Conservation (phyloP, 1,284 basidiomycete species). For the Exobasidium cylindrosporum region DNA sequence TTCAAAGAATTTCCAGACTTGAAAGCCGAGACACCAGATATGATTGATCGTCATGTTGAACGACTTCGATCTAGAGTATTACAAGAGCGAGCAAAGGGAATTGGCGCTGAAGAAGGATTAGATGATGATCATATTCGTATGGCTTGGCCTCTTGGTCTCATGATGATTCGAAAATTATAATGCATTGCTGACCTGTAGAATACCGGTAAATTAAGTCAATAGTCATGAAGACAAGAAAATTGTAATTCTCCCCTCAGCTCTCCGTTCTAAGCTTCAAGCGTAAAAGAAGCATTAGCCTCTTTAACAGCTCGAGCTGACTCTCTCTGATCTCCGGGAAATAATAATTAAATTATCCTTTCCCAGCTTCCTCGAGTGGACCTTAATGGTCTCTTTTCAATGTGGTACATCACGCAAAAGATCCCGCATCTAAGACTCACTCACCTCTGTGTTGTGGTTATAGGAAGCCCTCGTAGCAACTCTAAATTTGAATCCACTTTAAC, state of each 20-base stretch:
- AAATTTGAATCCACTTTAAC: no score
- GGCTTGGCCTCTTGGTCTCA: slow-evolving; percentile 19
- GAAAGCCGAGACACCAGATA: slow-evolving; percentile 8
- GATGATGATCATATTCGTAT: slow-evolving; percentile 17
- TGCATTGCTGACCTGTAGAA: no score
- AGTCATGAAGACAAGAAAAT: no score
- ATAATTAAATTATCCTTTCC: not conserved
- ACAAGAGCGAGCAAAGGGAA: slow-evolving; percentile 1
- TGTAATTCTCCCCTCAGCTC: not conserved
- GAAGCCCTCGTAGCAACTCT: no score
- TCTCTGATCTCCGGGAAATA: not conserved
- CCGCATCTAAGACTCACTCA: no score
- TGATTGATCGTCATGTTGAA: slow-evolving; percentile 11
- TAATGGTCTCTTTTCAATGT: not conserved
- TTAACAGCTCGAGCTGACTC: not conserved
- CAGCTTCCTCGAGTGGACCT: not conserved
- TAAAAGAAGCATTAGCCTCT: not conserved
- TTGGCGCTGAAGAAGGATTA: slow-evolving; percentile 4
- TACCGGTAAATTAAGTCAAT: no score
- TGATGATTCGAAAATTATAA: slow-evolving; percentile 15
- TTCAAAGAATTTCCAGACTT: slow-evolving; percentile 11
- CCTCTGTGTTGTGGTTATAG: no score
- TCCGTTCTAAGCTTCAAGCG: not conserved
- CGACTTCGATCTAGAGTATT: slow-evolving; percentile 2
- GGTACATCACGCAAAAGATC: no score